Evolutionary conservation across 345 rosid species (phyloP), one percentile per base, ranked within the genome.

Genomic region (Hibiscus mutabilis): DNA sequence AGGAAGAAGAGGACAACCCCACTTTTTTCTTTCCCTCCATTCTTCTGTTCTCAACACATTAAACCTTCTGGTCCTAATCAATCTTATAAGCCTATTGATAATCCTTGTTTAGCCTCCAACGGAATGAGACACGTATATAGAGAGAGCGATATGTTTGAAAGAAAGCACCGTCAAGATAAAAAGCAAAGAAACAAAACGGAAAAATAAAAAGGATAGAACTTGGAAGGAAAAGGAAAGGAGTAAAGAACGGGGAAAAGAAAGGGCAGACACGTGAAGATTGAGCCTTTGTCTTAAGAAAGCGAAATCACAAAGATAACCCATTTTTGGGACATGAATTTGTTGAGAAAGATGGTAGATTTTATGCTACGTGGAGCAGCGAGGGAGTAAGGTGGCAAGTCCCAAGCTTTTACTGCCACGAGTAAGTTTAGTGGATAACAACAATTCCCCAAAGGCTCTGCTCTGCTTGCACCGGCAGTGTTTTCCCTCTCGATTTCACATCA

Each of bases 21-120:
- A 70, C 73, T 37, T 70, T 83, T 70, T 83, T 86, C 72, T 76
- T 76, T 75, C 85, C 86, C 72, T 89, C 96, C 96, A 89, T 92
- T 68, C 16, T 64, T 69, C 25, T n/a, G 55, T 5, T 42, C 46
- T 42, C 74, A 69, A 27, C 24, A 56, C 73, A 68, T 25, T 8
- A 14, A 7, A 7, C 53, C 49, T 78, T 72, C 62, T 25, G 63
- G 52, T 60, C 37, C 64, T 49, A 62, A 42, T 75, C 44, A 59
- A 58, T 60, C 35, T 60, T 35, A 16, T 8, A 15, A 56, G 27
- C 55, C 10, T 2, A 33, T 5, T 40, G 3, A 5, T n/a, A 33
- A 59, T 31, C 47, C 55, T 40, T 49, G n/a, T 73, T 14, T 58
- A 66, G 82, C 11, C 24, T 53, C 75, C 69, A 61, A 55, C 72